phyloP scores from a whole-genome alignment of 2,329 filamentous ascomycete genomes.

The Ophiocordyceps camponoti-rufipedis region DNA sequence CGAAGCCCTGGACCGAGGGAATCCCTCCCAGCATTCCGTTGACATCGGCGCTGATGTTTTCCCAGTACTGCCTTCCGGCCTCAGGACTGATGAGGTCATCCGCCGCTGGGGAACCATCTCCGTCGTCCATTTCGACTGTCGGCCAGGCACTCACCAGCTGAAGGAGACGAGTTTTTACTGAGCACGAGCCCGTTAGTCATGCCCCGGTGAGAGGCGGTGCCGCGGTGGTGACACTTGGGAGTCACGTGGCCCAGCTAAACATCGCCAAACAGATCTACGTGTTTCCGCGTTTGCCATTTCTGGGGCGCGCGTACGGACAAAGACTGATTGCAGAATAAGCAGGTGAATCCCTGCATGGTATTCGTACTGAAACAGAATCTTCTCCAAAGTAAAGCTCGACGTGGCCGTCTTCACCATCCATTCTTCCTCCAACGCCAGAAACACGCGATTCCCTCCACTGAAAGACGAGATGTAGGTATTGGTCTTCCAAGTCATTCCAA shows the following conservation, averaged over 20 bases:
- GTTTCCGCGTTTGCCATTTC: neutral
- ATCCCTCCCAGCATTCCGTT: constrained; percentile 70
- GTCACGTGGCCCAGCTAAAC: neutral
- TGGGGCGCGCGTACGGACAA: neutral
- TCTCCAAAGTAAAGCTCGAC: neutral
- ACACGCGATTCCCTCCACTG: neutral
- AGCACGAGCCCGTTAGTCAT: neutral
- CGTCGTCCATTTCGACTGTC: neutral
- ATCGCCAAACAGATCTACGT: neutral
- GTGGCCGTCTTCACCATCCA: neutral
- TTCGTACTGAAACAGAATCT: too few relatives aligned
- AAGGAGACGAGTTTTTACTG: neutral
- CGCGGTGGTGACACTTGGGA: neutral
- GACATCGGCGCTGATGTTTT: constrained; percentile 22
- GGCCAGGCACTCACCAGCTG: neutral
- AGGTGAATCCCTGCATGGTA: too few relatives aligned
- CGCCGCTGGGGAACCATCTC: neutral
- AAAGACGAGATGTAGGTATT: neutral
- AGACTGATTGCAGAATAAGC: too few relatives aligned
- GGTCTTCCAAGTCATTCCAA: neutral
- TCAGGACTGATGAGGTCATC: neutral
- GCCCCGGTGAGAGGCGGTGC: neutral
- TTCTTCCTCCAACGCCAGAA: neutral
- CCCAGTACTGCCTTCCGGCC: constrained; percentile 22
- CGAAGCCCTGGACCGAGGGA: constrained; percentile 9